Conservation (phyloP, 2,329 filamentous ascomycete species). For the Botrytis tulipae region DNA sequence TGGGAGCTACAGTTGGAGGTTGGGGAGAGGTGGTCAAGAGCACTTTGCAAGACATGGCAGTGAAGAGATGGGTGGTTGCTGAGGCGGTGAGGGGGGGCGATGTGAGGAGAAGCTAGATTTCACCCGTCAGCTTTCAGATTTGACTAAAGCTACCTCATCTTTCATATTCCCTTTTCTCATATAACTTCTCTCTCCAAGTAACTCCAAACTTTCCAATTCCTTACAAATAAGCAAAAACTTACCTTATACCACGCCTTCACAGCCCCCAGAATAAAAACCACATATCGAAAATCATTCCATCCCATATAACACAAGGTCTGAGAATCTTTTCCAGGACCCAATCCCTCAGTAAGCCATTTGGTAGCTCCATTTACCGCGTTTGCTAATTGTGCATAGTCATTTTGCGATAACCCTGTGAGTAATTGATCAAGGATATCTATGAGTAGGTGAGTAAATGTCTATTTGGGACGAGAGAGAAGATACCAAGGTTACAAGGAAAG, state of each 20-base stretch:
- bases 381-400: constrained; percentile 24
- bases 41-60: neutral
- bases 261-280: neutral
- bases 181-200: neutral
- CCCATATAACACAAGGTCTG: constrained; percentile 48
- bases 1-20: neutral
- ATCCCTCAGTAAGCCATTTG: constrained; percentile 14
- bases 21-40: neutral
- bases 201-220: no score
- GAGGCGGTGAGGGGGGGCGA: neutral
- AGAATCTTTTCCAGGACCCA: constrained; percentile 27
- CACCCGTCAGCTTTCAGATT: neutral
- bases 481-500: neutral
- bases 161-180: neutral
- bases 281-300: constrained; percentile 2
- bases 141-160: neutral
- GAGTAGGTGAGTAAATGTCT: neutral
- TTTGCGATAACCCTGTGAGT: constrained; percentile 9
- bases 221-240: neutral
- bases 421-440: neutral
- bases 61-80: neutral
- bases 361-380: constrained; percentile 26
- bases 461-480: neutral
- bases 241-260: constrained; percentile 11
- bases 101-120: neutral